Evolutionary conservation across 345 rosid genomes (phyloP).

Genomic region (Melaleuca alternifolia): DNA sequence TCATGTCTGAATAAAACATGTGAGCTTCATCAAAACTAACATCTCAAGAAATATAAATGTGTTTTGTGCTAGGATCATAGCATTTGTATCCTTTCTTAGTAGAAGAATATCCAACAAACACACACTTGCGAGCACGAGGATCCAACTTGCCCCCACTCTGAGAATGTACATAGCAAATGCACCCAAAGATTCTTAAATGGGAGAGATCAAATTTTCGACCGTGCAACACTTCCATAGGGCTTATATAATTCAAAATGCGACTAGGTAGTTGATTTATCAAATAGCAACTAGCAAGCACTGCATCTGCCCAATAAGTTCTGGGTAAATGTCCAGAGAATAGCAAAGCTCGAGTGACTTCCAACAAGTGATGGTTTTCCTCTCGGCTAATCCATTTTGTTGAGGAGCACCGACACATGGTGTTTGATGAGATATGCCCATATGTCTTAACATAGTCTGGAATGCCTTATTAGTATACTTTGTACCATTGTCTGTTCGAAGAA

Average conservation of each 20-base stretch:
- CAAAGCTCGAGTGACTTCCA: not conserved
- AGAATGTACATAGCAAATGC: not conserved
- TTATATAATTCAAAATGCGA: not conserved
- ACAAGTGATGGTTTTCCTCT: not conserved
- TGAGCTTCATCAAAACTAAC: no score
- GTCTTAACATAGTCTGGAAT: rapidly evolving
- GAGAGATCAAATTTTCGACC: not conserved
- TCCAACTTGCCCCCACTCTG: not conserved
- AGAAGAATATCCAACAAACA: not conserved
- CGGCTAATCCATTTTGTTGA: not conserved
- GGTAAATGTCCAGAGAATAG: not conserved
- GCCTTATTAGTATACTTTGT: not conserved
- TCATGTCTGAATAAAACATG: no score
- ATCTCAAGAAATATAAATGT: no score
- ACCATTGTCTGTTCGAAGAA: not conserved
- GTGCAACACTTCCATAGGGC: not conserved
- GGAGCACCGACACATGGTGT: not conserved
- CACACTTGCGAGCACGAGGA: not conserved
- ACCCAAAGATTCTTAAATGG: not conserved
- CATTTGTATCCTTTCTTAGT: not conserved
- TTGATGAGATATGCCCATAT: not conserved
- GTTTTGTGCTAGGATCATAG: no score
- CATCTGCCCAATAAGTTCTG: not conserved
- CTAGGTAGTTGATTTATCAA: not conserved
- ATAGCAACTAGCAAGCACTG: not conserved